Conservation (phyloP, 106 monocot species). For the Dioscorea dumetorum region DNA sequence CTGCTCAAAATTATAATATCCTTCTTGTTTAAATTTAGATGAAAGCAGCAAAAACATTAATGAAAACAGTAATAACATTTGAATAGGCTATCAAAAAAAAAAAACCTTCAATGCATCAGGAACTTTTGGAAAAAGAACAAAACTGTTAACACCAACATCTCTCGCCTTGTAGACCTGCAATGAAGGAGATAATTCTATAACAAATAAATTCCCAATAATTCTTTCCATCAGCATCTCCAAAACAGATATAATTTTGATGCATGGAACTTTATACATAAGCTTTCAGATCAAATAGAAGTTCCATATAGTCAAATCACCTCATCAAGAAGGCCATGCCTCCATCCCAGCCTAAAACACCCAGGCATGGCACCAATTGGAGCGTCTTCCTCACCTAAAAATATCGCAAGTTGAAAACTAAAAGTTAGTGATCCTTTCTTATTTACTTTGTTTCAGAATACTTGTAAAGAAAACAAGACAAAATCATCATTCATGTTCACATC, state of each 20-base stretch:
- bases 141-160: constrained; percentile 94
- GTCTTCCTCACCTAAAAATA: constrained; percentile 71
- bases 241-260: neutral
- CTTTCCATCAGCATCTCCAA: neutral
- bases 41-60: neutral
- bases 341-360: constrained; percentile 91
- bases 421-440: neutral
- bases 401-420: neutral
- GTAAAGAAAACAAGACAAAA: constrained; percentile 1
- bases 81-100: neutral
- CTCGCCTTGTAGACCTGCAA: constrained; percentile 87
- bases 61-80: neutral
- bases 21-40: neutral
- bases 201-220: neutral
- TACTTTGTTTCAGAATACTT: neutral
- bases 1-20: constrained; percentile 21
- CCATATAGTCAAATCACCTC: constrained; percentile 42
- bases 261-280: neutral
- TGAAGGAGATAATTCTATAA: neutral
- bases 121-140: constrained; percentile 97
- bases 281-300: neutral
- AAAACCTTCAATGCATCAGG: constrained; percentile 96
- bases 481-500: no score
- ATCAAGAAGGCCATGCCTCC: constrained; percentile 93
- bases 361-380: constrained; percentile 98